These are phyloP conservation scores for Straminergon stramineum DNA, from an alignment of 225 moss, liverwort and hornwort species.

Conservation along the genomic window DNA sequence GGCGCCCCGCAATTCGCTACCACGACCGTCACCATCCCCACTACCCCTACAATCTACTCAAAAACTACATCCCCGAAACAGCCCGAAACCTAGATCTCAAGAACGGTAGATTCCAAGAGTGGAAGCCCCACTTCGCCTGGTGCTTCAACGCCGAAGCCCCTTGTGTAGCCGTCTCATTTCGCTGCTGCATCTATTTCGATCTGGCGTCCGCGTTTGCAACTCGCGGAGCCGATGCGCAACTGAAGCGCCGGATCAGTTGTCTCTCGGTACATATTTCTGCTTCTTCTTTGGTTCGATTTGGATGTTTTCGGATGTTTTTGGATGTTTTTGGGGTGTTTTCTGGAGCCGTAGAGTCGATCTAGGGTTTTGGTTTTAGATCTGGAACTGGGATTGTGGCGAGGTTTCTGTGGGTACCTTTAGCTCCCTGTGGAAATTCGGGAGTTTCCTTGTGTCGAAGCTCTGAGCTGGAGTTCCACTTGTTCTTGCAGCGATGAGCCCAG, in stretches of 20 bases:
- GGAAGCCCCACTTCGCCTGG: neutral
- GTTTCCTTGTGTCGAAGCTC: neutral
- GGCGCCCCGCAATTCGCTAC: neutral
- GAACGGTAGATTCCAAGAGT: neutral
- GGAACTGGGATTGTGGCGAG: neutral
- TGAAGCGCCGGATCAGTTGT: neutral
- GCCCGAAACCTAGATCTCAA: neutral
- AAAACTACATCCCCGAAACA: fast-evolving
- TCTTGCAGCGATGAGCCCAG: neutral
- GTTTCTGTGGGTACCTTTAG: neutral
- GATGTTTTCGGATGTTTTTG: neutral
- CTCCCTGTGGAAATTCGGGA: neutral
- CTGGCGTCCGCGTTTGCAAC: neutral
- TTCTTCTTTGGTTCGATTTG: neutral
- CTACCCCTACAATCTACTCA: fast-evolving
- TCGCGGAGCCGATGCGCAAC: neutral
- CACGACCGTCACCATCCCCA: neutral
- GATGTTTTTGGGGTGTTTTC: neutral
- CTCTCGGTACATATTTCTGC: neutral
- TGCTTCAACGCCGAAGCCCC: neutral
- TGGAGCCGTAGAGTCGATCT: neutral
- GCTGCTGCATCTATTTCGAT: neutral
- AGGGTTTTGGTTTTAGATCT: slow-evolving; percentile 20
- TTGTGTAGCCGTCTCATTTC: neutral
- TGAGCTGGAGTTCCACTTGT: neutral